Evolutionary conservation across 2,329 filamentous ascomycete genomes (phyloP).

Genomic region (Exserohilum rostratum): DNA sequence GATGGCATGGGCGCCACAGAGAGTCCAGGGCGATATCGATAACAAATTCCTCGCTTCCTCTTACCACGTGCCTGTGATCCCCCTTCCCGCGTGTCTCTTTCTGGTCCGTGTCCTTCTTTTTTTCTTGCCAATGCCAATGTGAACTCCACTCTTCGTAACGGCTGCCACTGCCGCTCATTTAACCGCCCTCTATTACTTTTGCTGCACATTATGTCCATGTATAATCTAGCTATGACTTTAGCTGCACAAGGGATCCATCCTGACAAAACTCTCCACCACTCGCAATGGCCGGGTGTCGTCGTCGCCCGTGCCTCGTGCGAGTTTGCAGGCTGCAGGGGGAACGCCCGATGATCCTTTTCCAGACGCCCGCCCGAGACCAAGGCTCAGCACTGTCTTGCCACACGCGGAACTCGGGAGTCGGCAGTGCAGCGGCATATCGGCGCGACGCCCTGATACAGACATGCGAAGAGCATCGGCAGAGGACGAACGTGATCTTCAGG

Average conservation of each 20-base stretch:
- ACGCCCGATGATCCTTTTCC: neutral
- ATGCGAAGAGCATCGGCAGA: conserved; percentile 2
- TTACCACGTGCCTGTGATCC: conserved; percentile 16
- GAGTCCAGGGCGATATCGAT: conserved; percentile 15
- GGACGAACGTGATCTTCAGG: conserved; percentile 1
- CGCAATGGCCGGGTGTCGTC: conserved; percentile 1
- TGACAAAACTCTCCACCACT: neutral
- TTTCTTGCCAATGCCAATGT: neutral
- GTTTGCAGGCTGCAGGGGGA: conserved; percentile 7
- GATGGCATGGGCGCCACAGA: conserved; percentile 1
- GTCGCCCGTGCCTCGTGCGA: neutral
- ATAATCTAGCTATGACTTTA: neutral
- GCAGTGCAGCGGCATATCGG: conserved; percentile 12
- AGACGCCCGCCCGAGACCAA: conserved; percentile 6
- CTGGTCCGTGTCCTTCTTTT: neutral
- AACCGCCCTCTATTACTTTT: neutral
- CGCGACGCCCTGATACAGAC: conserved; percentile 6
- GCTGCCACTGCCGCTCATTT: neutral
- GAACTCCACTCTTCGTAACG: conserved; percentile 1
- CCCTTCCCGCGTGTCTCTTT: conserved; percentile 5
- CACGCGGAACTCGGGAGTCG: conserved; percentile 5
- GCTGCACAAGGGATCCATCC: conserved; percentile 2
- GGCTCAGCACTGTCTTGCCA: neutral
- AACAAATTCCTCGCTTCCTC: conserved; percentile 15
- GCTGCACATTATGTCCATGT: neutral